Evolutionary conservation across 108 stramenopile species (phyloP), one percentile per base, ranked within the genome.

Genomic region (Cyclotella kingstonii): DNA sequence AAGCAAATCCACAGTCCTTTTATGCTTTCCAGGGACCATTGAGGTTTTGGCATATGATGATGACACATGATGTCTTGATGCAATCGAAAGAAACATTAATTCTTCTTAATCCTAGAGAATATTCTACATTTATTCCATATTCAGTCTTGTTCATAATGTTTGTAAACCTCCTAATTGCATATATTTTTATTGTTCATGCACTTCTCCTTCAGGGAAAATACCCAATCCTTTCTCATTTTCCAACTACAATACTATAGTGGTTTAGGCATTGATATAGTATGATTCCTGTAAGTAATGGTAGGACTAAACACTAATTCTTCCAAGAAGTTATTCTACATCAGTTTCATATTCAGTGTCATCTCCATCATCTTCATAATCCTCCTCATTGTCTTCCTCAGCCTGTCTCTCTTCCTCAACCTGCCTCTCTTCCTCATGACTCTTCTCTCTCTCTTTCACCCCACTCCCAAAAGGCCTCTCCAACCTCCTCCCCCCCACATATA

Each of bases 401-500:
- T 25, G 27, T 17, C 22, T 3, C 36, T 27, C 73, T 17, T 26
- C 63, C 3, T 21, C 63, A 14, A 3, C 18, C 23, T 6, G 30
- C 40, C 19, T 40, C 26, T 12, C 58, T 0, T 43, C 51, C 14
- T 38, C 35, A 25, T n/a, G 31, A 22, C 35, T 28, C 1, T 12
- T 35, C 31, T 22, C 38, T 11, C 52, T 30, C 26, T 65, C 40
- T 30, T 41, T 0, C 54, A 46, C 36, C 2, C 35, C 33, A 25
- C 60, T 23, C 60, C 60, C 60, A 33, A 47, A 48, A 49, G 91
- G 91, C n/a, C 91, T 64, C 46, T 92, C 84, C 56, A 92, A 70
- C 77, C 89, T 87, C 30, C 87, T 67, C 12, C 91, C 87, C 54
- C 89, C 38, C 7, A 87, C 77, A 64, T 93, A 89, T 12, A 84